Conservation (phyloP, 2,329 filamentous ascomycete genomes). For the Diaporthe citrichinensis region DNA sequence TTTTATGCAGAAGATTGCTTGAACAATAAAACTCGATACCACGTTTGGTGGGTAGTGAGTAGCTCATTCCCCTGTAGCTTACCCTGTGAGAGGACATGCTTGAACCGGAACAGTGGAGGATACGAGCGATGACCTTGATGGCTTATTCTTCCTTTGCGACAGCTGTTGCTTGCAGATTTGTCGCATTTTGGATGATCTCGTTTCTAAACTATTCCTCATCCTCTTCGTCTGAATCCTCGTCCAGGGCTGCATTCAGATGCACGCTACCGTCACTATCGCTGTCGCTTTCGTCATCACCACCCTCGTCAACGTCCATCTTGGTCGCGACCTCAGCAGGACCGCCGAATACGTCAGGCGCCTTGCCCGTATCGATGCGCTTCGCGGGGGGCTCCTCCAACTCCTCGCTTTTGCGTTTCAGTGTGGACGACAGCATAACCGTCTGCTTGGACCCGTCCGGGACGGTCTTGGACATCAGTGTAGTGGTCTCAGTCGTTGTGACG, state of each 20-base stretch:
- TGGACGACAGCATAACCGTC: slow-evolving; percentile 42
- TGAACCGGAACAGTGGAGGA: too few relatives aligned
- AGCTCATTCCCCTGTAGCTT: neutral
- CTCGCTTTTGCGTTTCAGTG: slow-evolving; percentile 60
- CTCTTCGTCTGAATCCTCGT: slow-evolving; percentile 64
- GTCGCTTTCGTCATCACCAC: slow-evolving; percentile 57
- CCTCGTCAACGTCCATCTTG: slow-evolving; percentile 41
- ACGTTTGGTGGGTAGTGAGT: neutral
- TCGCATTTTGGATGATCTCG: neutral
- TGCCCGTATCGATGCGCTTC: slow-evolving; percentile 43
- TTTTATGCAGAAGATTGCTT: neutral
- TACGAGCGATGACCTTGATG: neutral
- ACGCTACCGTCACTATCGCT: slow-evolving; percentile 67
- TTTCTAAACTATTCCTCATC: slow-evolving; percentile 47
- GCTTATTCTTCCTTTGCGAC: neutral
- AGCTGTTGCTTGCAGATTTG: neutral
- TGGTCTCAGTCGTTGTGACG: slow-evolving; percentile 22
- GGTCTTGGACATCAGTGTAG: slow-evolving; percentile 3
- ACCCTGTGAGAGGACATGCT: neutral
- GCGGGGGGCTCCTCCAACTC: slow-evolving; percentile 53
- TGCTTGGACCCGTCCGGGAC: neutral
- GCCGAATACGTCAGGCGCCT: slow-evolving; percentile 40
- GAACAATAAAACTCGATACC: neutral
- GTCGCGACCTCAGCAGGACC: neutral
- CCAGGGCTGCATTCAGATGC: slow-evolving; percentile 72